phyloP scores from a whole-genome alignment of 345 rosid genomes.

The Aquilaria malaccensis region DNA sequence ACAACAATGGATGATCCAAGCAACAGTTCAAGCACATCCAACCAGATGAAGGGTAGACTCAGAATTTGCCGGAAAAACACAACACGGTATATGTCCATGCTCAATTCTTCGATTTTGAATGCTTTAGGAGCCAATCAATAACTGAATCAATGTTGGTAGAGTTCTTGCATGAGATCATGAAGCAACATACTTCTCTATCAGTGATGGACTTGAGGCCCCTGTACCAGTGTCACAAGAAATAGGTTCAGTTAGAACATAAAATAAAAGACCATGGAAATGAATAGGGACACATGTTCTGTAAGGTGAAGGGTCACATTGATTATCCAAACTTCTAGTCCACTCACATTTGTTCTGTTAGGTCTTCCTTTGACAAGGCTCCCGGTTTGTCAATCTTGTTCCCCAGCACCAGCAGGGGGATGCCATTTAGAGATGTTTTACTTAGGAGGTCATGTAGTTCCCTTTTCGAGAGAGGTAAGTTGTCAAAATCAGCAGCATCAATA shows the following conservation, averaged over 20 bases:
- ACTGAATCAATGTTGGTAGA: conserved; percentile 79
- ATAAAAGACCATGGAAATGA: too few species aligned
- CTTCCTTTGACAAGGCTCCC: conserved; percentile 79
- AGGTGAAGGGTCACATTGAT: background rate
- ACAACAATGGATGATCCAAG: too few species aligned
- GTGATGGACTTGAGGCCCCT: conserved; percentile 64
- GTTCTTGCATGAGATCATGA: conserved; percentile 95
- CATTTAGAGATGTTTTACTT: conserved; percentile 66
- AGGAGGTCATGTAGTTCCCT: conserved; percentile 87
- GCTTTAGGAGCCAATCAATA: conserved; percentile 93
- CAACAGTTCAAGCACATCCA: too few species aligned
- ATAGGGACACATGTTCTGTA: too few species aligned
- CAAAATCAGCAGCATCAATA: conserved; percentile 90
- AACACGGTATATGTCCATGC: background rate
- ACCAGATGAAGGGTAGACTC: too few species aligned
- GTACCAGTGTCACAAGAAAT: conserved; percentile 8
- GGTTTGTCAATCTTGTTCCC: conserved; percentile 93
- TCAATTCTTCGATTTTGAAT: conserved; percentile 65
- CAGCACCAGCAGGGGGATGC: conserved; percentile 77
- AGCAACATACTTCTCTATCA: conserved; percentile 89
- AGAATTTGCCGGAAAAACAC: too few species aligned
- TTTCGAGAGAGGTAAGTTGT: conserved; percentile 67
- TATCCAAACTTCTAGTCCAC: conserved; percentile 6
- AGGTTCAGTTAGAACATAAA: too few species aligned
- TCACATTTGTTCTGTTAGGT: conserved; percentile 79